Base-by-base conservation (phyloP, 2,329 filamentous ascomycete genomes). In the Aspergillus felis region DNA sequence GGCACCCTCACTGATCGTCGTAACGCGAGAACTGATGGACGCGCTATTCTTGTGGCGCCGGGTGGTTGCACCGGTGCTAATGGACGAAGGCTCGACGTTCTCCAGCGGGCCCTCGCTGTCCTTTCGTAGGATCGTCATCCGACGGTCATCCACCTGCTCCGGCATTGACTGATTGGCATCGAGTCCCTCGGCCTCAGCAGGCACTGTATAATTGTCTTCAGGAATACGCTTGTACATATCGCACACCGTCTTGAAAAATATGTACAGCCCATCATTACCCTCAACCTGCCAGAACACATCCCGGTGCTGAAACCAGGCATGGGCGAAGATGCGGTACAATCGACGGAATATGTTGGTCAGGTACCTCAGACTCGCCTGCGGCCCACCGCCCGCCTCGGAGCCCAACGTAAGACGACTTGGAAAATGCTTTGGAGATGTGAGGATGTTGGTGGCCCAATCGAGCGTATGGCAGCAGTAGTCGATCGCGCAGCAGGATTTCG, bases 401-500 rank as follows among this genome's bases (percentile, higher is more conserved):
- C 84, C 84, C 47, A 87, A 71, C 1, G 82, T 82, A 24, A 96
- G 84, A 54, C 94, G 85, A 66, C 91, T 96, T 0, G 94, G 93
- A 72, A 99, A 99, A 71, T 94, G 89, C 79, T 97, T 97, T 55
- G 91, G 90, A 67, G 92, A 94, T 2, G 93, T 96, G 57, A 99
- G 87, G 22, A 93, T 90, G 68, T 95, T 96, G 57, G 91, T 92
- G 2, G 94, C 94, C 91, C 93, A 97, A 78, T 99, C 94, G 47
- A 99, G 87, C 0, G 94, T 99, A 73, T 99, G 94, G 74, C 93
- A 97, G 82, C 92, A 97, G 78, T 99, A 99, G 77, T 99, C 94
- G 70, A 99, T 97, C 53, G 94, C 94, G 75, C 93, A 97, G 79
- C 94, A 99, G 68, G 89, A 90, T 78, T 97, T 97, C 51, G 94